Conservation (phyloP, 805 yeast species). For the Ascoidea tarda region DNA sequence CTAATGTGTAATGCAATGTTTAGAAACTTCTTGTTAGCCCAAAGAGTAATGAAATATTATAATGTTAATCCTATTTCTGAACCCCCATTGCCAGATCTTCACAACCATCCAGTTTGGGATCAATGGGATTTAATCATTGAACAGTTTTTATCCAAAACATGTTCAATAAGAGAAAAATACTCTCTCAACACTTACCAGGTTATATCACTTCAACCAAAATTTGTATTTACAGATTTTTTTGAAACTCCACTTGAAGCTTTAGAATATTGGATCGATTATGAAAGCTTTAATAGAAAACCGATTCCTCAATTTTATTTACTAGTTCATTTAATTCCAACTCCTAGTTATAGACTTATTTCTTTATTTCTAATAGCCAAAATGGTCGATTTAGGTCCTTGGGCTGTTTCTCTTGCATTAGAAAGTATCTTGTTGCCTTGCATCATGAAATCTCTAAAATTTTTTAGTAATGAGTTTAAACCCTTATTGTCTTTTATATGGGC, state of each 20-base stretch:
- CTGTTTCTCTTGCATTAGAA: slow-evolving; percentile 81
- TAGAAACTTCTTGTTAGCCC: slow-evolving; percentile 83
- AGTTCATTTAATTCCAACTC: slow-evolving; percentile 82
- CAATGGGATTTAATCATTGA: slow-evolving; percentile 97
- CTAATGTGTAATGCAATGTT: slow-evolving; percentile 93
- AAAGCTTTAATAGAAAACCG: slow-evolving; percentile 68
- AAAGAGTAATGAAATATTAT: slow-evolving; percentile 82
- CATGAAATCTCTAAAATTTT: slow-evolving; percentile 76
- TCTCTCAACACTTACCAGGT: slow-evolving; percentile 2
- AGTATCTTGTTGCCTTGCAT: slow-evolving; percentile 96
- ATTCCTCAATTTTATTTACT: slow-evolving; percentile 95
- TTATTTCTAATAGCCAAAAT: slow-evolving; percentile 71
- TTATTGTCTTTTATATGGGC: slow-evolving; percentile 96
- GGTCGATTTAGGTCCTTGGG: slow-evolving; percentile 94
- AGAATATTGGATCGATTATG: slow-evolving; percentile 89
- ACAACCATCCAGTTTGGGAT: slow-evolving; percentile 90
- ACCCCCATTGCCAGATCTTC: slow-evolving; percentile 78
- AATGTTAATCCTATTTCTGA: slow-evolving; percentile 92
- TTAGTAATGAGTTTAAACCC: slow-evolving; percentile 90
- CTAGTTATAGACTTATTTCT: slow-evolving; percentile 87
- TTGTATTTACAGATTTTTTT: slow-evolving; percentile 85
- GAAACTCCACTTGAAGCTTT: slow-evolving; percentile 91
- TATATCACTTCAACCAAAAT: slow-evolving; percentile 22
- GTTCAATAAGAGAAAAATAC: slow-evolving; percentile 17
- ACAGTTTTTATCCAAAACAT: slow-evolving; percentile 68